Evolutionary conservation across 2,329 filamentous ascomycete species (phyloP).

Genomic region (Pseudocercospora crystallina): DNA sequence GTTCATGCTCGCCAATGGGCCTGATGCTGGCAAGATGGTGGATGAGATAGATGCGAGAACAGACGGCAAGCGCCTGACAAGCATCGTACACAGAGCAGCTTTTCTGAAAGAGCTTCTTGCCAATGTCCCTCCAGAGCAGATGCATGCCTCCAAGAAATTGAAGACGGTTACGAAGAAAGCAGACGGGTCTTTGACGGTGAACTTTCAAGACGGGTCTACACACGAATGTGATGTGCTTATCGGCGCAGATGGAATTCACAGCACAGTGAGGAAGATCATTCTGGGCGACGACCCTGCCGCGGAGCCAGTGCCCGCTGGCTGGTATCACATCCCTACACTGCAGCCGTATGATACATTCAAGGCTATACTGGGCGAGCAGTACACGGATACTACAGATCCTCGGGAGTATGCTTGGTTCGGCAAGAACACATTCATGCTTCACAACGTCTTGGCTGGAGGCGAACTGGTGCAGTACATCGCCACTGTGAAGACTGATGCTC

Average conservation of each 20-base stretch:
- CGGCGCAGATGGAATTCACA: slow-evolving; percentile 19
- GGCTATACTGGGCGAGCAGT: slow-evolving; percentile 9
- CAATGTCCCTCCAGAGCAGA: slow-evolving; percentile 5
- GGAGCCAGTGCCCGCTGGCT: slow-evolving; percentile 9
- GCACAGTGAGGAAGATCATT: slow-evolving; percentile 11
- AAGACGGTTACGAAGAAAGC: not conserved
- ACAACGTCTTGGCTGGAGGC: slow-evolving; percentile 14
- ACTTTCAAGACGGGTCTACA: slow-evolving; percentile 8
- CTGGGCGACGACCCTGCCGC: slow-evolving; percentile 16
- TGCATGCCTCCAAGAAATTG: slow-evolving; percentile 21
- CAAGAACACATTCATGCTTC: slow-evolving; percentile 15
- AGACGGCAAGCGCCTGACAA: slow-evolving; percentile 14
- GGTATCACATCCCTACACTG: slow-evolving; percentile 11
- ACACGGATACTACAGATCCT: slow-evolving; percentile 11
- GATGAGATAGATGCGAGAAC: slow-evolving; percentile 12
- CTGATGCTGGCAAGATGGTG: slow-evolving; percentile 11
- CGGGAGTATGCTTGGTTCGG: slow-evolving; percentile 15
- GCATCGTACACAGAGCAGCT: slow-evolving; percentile 17
- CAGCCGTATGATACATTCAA: slow-evolving; percentile 17
- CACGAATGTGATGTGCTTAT: slow-evolving; percentile 12
- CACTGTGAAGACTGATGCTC: slow-evolving; percentile 6
- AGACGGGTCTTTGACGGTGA: slow-evolving; percentile 6
- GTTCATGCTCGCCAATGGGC: slow-evolving; percentile 10
- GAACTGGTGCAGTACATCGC: slow-evolving; percentile 14
- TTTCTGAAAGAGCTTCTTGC: slow-evolving; percentile 16